Percentiles rank a stretch among this genome's conserved stretches.
Evolutionary conservation across 2,329 filamentous ascomycete genomes (phyloP).

Genomic region (Colletotrichum incanum): DNA sequence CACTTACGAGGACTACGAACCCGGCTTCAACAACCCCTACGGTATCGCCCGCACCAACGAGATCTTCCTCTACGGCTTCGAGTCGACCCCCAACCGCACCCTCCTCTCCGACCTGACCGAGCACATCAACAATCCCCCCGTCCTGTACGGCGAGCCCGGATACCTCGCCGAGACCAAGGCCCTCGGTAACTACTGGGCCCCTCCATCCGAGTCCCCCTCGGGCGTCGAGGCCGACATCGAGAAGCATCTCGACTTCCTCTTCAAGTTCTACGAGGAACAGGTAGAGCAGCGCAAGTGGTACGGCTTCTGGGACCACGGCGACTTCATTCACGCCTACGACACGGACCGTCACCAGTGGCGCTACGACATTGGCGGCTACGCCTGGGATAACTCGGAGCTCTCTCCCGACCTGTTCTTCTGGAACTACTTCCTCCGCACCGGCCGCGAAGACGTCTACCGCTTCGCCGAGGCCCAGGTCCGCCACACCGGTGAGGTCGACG

Average conservation of each 20-base stretch:
- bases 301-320: constrained; percentile 75
- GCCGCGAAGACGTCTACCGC: constrained; percentile 69
- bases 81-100: constrained; percentile 65
- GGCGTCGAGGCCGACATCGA: constrained; percentile 61
- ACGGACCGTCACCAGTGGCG: constrained; percentile 72
- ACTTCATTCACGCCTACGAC: constrained; percentile 76
- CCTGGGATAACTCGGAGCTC: constrained; percentile 77
- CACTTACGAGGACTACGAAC: constrained; percentile 76
- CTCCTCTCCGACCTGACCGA: constrained; percentile 60
- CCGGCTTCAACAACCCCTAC: constrained; percentile 68
- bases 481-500: constrained; percentile 74
- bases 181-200: constrained; percentile 69
- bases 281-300: constrained; percentile 74
- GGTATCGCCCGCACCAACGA: constrained; percentile 73
- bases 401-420: constrained; percentile 76
- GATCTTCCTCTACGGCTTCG: constrained; percentile 68
- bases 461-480: constrained; percentile 72
- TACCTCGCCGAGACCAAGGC: constrained; percentile 68
- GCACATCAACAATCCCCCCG: constrained; percentile 67
- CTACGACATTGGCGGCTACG: constrained; percentile 75
- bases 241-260: constrained; percentile 68
- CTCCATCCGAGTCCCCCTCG: constrained; percentile 45
- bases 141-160: constrained; percentile 62
- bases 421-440: constrained; percentile 74
- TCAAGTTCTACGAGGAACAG: constrained; percentile 69